Base-by-base conservation (phyloP, 192 early-diverging fungal genomes). In the Geosiphon pyriformis region DNA sequence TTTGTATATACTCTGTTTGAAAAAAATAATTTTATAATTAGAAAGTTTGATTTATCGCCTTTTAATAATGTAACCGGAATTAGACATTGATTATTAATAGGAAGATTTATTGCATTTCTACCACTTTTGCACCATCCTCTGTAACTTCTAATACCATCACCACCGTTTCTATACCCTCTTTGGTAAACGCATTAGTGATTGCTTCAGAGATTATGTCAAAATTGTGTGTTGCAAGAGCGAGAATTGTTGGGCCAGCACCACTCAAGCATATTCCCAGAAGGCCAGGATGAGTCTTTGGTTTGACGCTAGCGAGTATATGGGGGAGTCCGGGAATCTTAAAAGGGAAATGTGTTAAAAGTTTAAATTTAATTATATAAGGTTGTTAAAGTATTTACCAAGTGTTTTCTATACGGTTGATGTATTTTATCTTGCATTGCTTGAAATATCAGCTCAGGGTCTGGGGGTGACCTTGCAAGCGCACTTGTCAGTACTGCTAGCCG, bases 191-290 rank as follows among this genome's bases (percentile, higher is more conserved):
- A 11, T 80, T 74, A 65, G 82, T 74, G 2, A 89, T 82, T 47
- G 75, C 70, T 22, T 73, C 61, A 4, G 93, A 94, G 57, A 98
- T 95, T 29, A 73, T 65, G 63, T 95, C 92, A 83, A 94, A 94
- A 72, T 94, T 87, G 56, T 80, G 76, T 2, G 82, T 83, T 0
- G 94, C 94, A 56, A 99, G 77, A 17, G 90, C 92, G 35, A 99
- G 79, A 46, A 99, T 92, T 32, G 95, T 98, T 22, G 97, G 97
- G 1, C 97, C 97, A 2, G 97, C 97, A 51, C 97, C 97, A 66
- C 89, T 92, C 51, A 98, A 77, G 65, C 95, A 97, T 31, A 93
- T 87, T 8, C 97, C 97, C 3, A 97, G 81, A 18, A 99, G 75
- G 4, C 95, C 95, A 0, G 90, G 90, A 27, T 85, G 74, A 27